Conservation (phyloP, 768 basidiomycete genomes). For the Tephrocybe sp. region DNA sequence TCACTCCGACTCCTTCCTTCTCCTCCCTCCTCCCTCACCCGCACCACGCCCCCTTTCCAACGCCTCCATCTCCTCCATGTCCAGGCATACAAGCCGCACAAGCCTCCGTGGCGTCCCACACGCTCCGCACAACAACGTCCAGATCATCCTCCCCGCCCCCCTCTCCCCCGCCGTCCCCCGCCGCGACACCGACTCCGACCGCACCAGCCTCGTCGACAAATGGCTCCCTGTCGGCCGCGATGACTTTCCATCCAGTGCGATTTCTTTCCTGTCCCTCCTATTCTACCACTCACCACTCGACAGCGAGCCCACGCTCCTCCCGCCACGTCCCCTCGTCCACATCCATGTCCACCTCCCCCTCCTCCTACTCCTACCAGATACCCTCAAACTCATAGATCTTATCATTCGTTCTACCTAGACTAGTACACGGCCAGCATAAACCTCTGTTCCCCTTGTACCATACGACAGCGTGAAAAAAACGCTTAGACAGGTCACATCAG, state of each 20-base stretch:
- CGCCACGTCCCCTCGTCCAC: conserved; percentile 9
- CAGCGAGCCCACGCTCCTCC: conserved; percentile 6
- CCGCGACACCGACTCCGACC: conserved; percentile 15
- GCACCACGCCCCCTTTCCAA: conserved; percentile 25
- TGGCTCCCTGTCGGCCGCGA: conserved; percentile 31
- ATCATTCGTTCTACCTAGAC: not conserved
- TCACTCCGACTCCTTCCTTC: conserved; percentile 8
- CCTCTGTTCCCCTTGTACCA: too few relatives aligned
- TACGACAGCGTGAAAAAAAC: too few relatives aligned
- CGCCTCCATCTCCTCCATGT: conserved; percentile 24
- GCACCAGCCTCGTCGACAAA: conserved; percentile 32
- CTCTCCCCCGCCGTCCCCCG: conserved; percentile 24
- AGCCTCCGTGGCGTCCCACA: conserved; percentile 62
- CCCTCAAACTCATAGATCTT: not conserved
- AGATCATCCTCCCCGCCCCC: conserved; percentile 69
- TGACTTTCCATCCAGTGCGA: not conserved
- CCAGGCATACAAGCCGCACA: conserved; percentile 29
- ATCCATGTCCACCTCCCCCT: conserved; percentile 7
- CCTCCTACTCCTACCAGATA: conserved; percentile 9
- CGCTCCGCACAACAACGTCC: conserved; percentile 55
- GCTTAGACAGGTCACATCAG: not conserved
- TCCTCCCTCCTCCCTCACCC: conserved; percentile 18
- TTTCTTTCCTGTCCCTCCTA: not conserved
- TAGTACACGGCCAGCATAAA: too few relatives aligned
- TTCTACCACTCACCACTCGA: not conserved